phyloP scores from a whole-genome alignment of 225 moss, liverwort and hornwort genomes.

The Physcomitrium patens region DNA sequence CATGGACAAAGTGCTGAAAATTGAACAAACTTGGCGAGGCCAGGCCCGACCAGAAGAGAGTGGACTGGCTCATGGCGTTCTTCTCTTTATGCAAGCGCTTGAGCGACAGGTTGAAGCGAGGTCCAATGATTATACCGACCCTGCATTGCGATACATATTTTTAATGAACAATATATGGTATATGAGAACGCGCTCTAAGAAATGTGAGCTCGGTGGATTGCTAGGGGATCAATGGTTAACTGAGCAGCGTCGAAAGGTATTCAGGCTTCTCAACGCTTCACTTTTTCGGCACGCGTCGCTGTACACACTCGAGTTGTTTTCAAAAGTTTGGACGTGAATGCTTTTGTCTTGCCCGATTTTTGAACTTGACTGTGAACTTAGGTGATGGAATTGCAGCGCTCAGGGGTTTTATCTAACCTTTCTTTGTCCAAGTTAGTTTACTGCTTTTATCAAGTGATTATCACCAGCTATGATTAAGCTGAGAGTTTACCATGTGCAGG shows the following conservation, averaged over 20 bases:
- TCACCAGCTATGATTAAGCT: not conserved
- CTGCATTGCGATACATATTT: slow-evolving; percentile 68
- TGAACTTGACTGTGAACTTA: not conserved
- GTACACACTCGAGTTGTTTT: not conserved
- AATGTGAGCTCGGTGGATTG: slow-evolving; percentile 64
- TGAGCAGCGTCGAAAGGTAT: slow-evolving; percentile 68
- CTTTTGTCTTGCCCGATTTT: slow-evolving; percentile 8
- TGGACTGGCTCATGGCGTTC: slow-evolving; percentile 66
- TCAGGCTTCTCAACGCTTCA: not conserved
- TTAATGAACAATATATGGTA: slow-evolving; percentile 92
- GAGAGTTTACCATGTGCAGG: slow-evolving; percentile 47
- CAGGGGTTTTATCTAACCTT: slow-evolving; percentile 9
- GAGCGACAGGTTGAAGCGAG: slow-evolving; percentile 70
- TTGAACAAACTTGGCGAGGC: slow-evolving; percentile 72
- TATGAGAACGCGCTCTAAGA: slow-evolving; percentile 77
- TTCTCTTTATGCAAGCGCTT: slow-evolving; percentile 71
- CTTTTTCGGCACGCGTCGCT: not conserved
- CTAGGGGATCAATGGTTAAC: slow-evolving; percentile 80
- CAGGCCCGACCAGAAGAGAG: slow-evolving; percentile 50
- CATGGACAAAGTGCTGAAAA: slow-evolving; percentile 83
- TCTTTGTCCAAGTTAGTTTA: slow-evolving; percentile 14
- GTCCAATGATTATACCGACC: slow-evolving; percentile 68
- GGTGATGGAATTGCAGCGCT: not conserved
- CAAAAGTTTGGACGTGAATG: slow-evolving; percentile 7
- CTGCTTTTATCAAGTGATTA: slow-evolving; percentile 2